phyloP scores from a whole-genome alignment of 2,329 filamentous ascomycete genomes.

The Diplodia mutila region DNA sequence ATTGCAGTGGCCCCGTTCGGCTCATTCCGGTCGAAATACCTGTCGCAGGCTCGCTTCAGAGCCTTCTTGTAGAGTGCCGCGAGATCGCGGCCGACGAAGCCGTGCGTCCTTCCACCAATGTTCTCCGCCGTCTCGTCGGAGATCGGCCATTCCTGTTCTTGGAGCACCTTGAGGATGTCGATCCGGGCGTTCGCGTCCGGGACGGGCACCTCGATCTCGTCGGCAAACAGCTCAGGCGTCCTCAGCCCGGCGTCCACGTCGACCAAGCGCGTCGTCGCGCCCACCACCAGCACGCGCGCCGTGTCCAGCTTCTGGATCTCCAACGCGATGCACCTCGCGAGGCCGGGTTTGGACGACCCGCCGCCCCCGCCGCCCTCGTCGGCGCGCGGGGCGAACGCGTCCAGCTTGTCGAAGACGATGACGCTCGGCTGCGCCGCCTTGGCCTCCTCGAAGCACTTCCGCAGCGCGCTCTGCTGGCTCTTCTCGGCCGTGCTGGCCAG shows the following conservation, averaged over 20 bases:
- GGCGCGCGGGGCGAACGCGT: slow-evolving; percentile 67
- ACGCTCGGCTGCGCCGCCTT: slow-evolving; percentile 71
- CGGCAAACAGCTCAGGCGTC: slow-evolving; percentile 65
- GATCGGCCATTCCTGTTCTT: slow-evolving; percentile 32
- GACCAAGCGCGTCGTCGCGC: slow-evolving; percentile 72
- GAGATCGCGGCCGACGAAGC: slow-evolving; percentile 81
- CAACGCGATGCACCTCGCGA: slow-evolving; percentile 19
- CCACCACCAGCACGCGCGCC: slow-evolving; percentile 71
- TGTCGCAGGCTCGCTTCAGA: slow-evolving; percentile 16
- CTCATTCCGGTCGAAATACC: slow-evolving; percentile 1
- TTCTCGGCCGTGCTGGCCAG: slow-evolving; percentile 42
- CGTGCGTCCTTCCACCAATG: slow-evolving; percentile 78
- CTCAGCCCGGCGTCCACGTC: slow-evolving; percentile 73
- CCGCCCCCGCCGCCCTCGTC: slow-evolving; percentile 39
- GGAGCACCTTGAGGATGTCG: slow-evolving; percentile 65
- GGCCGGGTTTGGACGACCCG: background rate
- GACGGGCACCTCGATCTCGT: slow-evolving; percentile 74
- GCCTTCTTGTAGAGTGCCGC: slow-evolving; percentile 53
- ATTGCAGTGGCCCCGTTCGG: background rate
- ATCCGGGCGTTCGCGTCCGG: slow-evolving; percentile 72
- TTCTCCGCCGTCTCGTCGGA: slow-evolving; percentile 58
- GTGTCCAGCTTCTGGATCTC: slow-evolving; percentile 23
- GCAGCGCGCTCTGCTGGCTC: slow-evolving; percentile 60
- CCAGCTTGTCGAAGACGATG: slow-evolving; percentile 77
- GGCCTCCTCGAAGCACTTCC: slow-evolving; percentile 72